Evolutionary conservation across 2,329 filamentous ascomycete species (phyloP), one percentile per base, ranked within the genome.

Genomic region (Phaeophleospora eucalypticola): DNA sequence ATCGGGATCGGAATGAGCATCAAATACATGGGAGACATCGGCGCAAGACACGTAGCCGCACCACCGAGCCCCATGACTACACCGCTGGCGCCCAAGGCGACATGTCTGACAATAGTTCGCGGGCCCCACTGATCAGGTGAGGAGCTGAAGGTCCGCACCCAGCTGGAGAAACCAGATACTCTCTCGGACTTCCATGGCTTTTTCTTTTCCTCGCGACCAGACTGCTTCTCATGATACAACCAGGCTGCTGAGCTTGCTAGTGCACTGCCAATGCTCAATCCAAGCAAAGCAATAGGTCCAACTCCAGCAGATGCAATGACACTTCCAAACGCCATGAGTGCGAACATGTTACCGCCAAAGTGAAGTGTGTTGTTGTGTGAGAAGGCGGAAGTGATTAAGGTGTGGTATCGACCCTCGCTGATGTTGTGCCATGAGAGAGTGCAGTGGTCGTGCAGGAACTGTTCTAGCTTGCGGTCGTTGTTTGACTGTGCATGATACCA

Each of bases 271-370:
- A 29, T 12, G 24, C 24, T 29, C 24, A 29, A 7, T 12, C 6
- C 24, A 12, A 29, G 7, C 7, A 29, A 12, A 12, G 7, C 12
- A 7, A 12, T 7, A 7, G 24, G 24, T 6, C 12, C 12, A 29
- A 29, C 12, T 6, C 7, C 24, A 29, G 7, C 12, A 12, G 24
- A 29, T 2, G 54, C 53, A 1, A 62, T 0, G 1, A 58, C 62
- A n/a, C 58, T 56, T 4, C 61, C 62, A 0, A 65, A 4, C 0
- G 52, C 51, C 7, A 65, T 41, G 1, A 37, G 39, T 1, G 65
- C 55, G 9, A 73, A 15, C 66, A 73, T 69, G 56, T 75, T 74
- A 52, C 65, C 63, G 7, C 56, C 44, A 36, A 73, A 56, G 52
- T 76, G 73, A 1, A 46, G 14, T 1, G 62, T 12, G 3, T 59